A percentile compares a stretch with the other conserved stretches of the same genome.
phyloP scores from a whole-genome alignment of 169 alveolate species.

The Amoebophrya sp. region DNA sequence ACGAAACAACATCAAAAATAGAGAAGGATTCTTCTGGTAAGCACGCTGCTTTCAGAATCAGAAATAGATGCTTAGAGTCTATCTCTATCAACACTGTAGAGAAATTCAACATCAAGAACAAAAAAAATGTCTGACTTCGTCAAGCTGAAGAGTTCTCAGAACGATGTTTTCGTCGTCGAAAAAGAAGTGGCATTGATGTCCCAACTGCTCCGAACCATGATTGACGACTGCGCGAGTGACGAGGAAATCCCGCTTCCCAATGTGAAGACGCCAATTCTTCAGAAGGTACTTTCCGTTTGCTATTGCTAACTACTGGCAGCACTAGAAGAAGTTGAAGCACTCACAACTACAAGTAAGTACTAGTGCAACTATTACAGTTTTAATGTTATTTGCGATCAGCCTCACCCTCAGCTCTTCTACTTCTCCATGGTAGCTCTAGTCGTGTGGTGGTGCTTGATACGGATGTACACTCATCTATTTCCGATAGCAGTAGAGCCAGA shows the following conservation, averaged over 20 bases:
- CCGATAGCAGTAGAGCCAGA: too few species aligned
- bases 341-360: too few species aligned
- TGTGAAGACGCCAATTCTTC: constrained; percentile 71
- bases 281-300: constrained; percentile 58
- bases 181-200: constrained; percentile 67
- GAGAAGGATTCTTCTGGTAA: too few species aligned
- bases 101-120: not conserved
- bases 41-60: too few species aligned
- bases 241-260: constrained; percentile 88
- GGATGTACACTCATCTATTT: too few species aligned
- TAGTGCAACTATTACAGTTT: too few species aligned
- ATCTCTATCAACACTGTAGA: not conserved
- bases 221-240: constrained; percentile 81
- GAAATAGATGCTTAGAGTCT: too few species aligned
- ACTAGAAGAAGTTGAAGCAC: not conserved
- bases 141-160: not conserved
- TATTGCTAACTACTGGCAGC: not conserved
- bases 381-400: too few species aligned
- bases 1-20: too few species aligned
- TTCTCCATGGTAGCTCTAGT: too few species aligned
- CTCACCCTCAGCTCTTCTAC: too few species aligned
- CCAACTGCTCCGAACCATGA: constrained; percentile 71
- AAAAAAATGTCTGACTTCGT: not conserved
- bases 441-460: too few species aligned
- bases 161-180: not conserved